Evolutionary conservation across 257 asterid genomes (phyloP), one percentile per base, ranked within the genome.

Genomic region (Solanum okadae): DNA sequence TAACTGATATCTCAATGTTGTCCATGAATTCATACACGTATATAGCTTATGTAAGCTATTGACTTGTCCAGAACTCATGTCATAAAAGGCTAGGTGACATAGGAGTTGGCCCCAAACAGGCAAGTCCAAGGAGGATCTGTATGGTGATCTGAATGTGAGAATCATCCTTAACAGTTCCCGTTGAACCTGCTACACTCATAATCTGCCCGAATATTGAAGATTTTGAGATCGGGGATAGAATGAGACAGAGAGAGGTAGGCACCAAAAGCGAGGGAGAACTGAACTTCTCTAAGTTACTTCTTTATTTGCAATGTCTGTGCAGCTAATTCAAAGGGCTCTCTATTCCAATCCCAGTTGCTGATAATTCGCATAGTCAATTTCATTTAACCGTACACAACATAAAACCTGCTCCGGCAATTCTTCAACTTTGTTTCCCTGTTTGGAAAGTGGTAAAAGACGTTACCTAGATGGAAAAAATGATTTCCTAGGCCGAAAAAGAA

Each of bases 321-420:
- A 90, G 89, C 89, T 89, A 37, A 91, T 82, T 92, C 90, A 81
- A 91, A 86, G 88, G 89, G 88, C 87, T 91, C 95, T 77, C 89
- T 90, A 81, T 88, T 87, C 85, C 77, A 90, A 56, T 61, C 93
- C 93, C 83, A 97, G 94, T 87, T 93, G 98, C 86, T 94, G 94
- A 93, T 96, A 97, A 89, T 96, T 94, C 37, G 68, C 79, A 89
- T 94, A 97, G 91, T 96, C 98, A n/a, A 97, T 94, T 92, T 93
- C 95, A 83, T 96, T 96, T 89, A 97, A 93, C 44, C 98, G 91
- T 92, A 95, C 85, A 91, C 99, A 95, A 87, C 99, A 97, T 89
- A 97, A 93, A 88, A 97, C 91, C 87, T 95, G 94, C 94, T 97
- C 99, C 20, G 99, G 99, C 91, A 97, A 88, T 95, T 97, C 99